Evolutionary conservation across 1,139 yeast species (phyloP).

Genomic region (Suhomyces panamericanus): DNA sequence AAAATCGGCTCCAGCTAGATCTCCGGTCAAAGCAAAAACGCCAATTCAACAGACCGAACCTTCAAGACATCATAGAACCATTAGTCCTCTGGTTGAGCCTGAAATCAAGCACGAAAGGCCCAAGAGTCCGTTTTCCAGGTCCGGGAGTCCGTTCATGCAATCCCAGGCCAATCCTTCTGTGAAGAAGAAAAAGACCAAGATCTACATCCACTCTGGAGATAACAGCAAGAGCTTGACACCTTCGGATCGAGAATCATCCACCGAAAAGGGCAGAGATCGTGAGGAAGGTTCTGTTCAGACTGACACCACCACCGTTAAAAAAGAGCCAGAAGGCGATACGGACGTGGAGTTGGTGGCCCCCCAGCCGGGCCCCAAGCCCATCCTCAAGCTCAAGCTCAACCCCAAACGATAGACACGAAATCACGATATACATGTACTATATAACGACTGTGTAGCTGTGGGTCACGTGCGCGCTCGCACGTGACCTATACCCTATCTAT

Average conservation of each 20-base stretch:
- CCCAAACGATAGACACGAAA: slow-evolving; percentile 17
- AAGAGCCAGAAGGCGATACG: slow-evolving; percentile 3
- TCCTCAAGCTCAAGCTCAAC: slow-evolving; percentile 26
- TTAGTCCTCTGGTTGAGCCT: slow-evolving; percentile 21
- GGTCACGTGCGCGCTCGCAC: not conserved
- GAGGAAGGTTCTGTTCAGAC: not conserved
- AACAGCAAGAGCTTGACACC: slow-evolving; percentile 12
- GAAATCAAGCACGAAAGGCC: slow-evolving; percentile 14
- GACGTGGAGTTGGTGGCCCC: not conserved
- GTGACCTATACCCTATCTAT: not conserved
- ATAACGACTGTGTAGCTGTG: not conserved
- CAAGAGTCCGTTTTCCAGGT: slow-evolving; percentile 19
- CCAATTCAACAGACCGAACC: not conserved
- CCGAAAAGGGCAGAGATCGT: slow-evolving; percentile 3
- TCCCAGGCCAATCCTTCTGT: slow-evolving; percentile 12
- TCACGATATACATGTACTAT: slow-evolving; percentile 7
- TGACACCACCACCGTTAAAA: not conserved
- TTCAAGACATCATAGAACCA: slow-evolving; percentile 3
- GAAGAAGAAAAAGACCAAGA: slow-evolving; percentile 26
- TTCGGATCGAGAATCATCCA: slow-evolving; percentile 5
- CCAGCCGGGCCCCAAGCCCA: slow-evolving; percentile 7
- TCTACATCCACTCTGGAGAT: slow-evolving; percentile 25
- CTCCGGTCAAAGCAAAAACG: slow-evolving; percentile 2
- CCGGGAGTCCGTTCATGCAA: slow-evolving; percentile 27
- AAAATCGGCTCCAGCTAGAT: not conserved